phyloP scores from a whole-genome alignment of 441 rosid species.

The Adansonia grandidieri region DNA sequence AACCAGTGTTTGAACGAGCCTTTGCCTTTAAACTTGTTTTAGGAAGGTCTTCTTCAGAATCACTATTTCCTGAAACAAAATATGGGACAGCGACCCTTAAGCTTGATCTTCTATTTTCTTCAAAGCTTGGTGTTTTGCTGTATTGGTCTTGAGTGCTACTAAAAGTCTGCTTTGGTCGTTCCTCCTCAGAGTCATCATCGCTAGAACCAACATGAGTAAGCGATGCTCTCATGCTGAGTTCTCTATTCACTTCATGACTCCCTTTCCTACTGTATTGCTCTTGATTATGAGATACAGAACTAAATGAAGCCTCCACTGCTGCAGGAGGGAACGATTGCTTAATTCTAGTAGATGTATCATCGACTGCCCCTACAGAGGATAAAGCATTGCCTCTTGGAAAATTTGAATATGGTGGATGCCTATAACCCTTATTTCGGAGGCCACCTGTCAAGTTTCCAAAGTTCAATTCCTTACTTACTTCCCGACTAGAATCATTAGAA shows the following conservation, averaged over 20 bases:
- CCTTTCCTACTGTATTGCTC: constrained; percentile 38
- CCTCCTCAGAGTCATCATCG: constrained; percentile 46
- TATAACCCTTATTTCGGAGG: constrained; percentile 58
- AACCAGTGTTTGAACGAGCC: constrained; percentile 38
- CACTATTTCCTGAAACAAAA: constrained; percentile 44
- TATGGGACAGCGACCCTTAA: constrained; percentile 35
- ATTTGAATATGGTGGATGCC: constrained; percentile 51
- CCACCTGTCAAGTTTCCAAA: constrained; percentile 66
- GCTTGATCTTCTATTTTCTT: constrained; percentile 41
- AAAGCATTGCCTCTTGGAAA: constrained; percentile 32
- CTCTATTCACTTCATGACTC: constrained; percentile 35
- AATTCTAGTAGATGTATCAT: constrained; percentile 33
- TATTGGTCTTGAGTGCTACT: constrained; percentile 23
- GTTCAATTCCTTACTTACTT: constrained; percentile 49
- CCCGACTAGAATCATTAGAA: constrained; percentile 41
- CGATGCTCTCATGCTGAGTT: constrained; percentile 37
- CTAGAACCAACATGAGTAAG: constrained; percentile 38
- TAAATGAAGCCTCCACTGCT: constrained; percentile 24
- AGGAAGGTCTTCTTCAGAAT: constrained; percentile 49
- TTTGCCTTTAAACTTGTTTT: constrained; percentile 35
- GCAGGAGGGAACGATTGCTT: constrained; percentile 36
- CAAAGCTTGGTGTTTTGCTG: constrained; percentile 28
- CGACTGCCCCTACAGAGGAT: constrained; percentile 38
- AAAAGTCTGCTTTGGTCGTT: constrained; percentile 28
- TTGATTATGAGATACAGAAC: constrained; percentile 32